Evolutionary conservation across 208 protist species (phyloP), one percentile per base, ranked within the genome.

Genomic region (Novymonas esmeraldas): DNA sequence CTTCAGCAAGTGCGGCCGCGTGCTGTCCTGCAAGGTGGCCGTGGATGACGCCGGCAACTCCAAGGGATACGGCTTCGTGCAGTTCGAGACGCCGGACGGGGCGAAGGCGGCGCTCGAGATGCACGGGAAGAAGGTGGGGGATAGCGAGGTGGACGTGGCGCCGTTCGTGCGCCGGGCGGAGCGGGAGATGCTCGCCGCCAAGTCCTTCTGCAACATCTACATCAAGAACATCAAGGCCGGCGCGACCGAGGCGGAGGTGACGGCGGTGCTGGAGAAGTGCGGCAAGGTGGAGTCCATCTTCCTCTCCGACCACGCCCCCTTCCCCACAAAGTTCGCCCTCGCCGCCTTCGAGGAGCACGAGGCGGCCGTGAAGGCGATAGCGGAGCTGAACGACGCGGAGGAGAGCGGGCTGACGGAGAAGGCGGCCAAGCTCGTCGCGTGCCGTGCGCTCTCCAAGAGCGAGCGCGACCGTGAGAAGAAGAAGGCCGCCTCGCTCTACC

Each of bases 41-140:
- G 31, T 68, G 5, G 79, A 89, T 59, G 41, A 13, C 11, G 54
- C 70, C 5, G 90, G 93, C 11, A 87, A 88, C 28, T 94, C 79
- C 45, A 84, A 84, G 56, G 97, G 98, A 41, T 99, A 98, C 75
- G 98, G 97, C 38, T 99, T 98, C 56, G 96, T 99, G 13, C 97
- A 99, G 73, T 99, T 96, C 75, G 98, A 99, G 76, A 94, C 51
- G 6, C 63, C 96, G 44, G 94, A 99, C 49, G 83, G 81, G 13
- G 96, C 97, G 24, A 75, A 93, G 33, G 70, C 82, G 9, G 97
- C 96, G 42, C 95, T 99, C 54, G 74, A 67, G 9, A 89, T 98
- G 74, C 96, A 98, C 79, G 95, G 91, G 59, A 98, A 84, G 84
- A 67, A 92, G 31, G 56, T 98, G 51, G 92, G 88, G 36, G 81